Percentiles rank a stretch among this genome's conserved stretches.
Evolutionary conservation across 2,329 filamentous ascomycete species (phyloP).

Genomic region (Calonectria pteridis): DNA sequence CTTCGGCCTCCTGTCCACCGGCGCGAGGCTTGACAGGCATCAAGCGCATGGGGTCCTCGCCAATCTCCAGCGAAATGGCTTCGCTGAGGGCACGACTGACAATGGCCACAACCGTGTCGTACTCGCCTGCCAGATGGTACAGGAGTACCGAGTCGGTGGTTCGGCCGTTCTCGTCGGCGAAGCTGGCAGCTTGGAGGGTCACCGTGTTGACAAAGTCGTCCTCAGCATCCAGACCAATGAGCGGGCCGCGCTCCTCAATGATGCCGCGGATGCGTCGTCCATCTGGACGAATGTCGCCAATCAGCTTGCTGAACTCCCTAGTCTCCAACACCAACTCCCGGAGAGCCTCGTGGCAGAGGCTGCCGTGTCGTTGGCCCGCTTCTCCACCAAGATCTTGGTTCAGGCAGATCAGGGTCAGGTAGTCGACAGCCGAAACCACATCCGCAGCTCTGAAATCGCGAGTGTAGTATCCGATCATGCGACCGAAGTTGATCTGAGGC

Average conservation of each 20-base stretch:
- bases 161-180: constrained; percentile 93
- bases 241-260: constrained; percentile 84
- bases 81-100: constrained; percentile 92
- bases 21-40: constrained; percentile 83
- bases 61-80: constrained; percentile 87
- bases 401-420: constrained; percentile 90
- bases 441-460: constrained; percentile 93
- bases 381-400: constrained; percentile 85
- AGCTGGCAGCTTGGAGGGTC: constrained; percentile 89
- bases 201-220: constrained; percentile 92
- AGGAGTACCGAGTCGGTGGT: constrained; percentile 94
- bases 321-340: constrained; percentile 97
- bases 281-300: constrained; percentile 91
- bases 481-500: constrained; percentile 93
- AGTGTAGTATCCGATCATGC: constrained; percentile 95
- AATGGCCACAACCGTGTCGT: constrained; percentile 92
- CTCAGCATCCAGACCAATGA: constrained; percentile 85
- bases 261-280: constrained; percentile 87
- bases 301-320: constrained; percentile 91
- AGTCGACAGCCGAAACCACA: constrained; percentile 91
- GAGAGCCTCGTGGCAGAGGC: constrained; percentile 90
- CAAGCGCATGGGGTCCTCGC: constrained; percentile 81
- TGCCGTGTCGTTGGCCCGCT: constrained; percentile 80
- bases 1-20: constrained; percentile 55
- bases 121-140: constrained; percentile 95